These are phyloP conservation scores for Porpolomopsis calyptriformis DNA, from an alignment of 768 basidiomycete species.

Conservation along the genomic window DNA sequence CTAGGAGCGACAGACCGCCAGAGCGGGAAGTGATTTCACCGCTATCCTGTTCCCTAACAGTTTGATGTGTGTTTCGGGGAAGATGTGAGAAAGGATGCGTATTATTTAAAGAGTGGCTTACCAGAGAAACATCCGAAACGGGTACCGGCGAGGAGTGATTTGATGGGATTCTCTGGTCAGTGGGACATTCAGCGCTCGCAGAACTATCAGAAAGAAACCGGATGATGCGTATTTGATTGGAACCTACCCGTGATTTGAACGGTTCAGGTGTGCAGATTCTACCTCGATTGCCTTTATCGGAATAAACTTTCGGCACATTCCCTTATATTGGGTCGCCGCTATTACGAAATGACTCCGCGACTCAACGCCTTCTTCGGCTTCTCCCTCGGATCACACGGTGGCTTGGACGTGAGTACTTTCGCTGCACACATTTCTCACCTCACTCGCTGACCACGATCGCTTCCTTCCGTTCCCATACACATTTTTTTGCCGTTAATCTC, in stretches of 20 bases:
- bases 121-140: conserved; percentile 23
- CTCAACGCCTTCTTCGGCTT: neutral
- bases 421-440: no score
- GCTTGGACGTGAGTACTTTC: conserved; percentile 8
- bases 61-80: neutral
- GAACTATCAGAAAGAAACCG: conserved; percentile 4
- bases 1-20: neutral
- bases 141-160: conserved; percentile 18
- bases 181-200: conserved; percentile 11
- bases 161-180: conserved; percentile 14
- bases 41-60: conserved; percentile 2
- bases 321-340: conserved; percentile 3
- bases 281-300: neutral
- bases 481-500: no score
- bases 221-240: neutral
- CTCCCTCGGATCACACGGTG: conserved; percentile 19
- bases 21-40: neutral
- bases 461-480: no score
- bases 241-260: neutral
- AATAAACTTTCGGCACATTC: neutral
- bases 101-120: conserved; percentile 15
- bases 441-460: conserved; percentile 3
- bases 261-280: neutral
- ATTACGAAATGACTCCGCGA: conserved; percentile 6
- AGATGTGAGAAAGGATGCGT: conserved; percentile 11